Evolutionary conservation across 352 stramenopile species (phyloP), one percentile per base, ranked within the genome.

Genomic region (Aphanomyces stellatus): DNA sequence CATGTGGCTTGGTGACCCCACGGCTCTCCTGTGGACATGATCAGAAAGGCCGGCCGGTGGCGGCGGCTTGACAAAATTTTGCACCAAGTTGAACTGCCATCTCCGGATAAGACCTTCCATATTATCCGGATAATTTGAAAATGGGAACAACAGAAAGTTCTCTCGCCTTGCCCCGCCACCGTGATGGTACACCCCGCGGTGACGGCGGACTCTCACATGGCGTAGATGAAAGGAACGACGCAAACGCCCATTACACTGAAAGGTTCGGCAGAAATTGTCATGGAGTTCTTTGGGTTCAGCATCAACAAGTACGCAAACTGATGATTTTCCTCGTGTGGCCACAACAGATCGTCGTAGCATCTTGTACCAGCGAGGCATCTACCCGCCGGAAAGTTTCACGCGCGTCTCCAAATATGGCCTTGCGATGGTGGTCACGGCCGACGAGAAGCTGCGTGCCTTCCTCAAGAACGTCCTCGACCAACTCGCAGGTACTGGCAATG

Each of bases 281-380:
- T 95, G 0, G 96, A 99, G 79, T 99, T 99, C 76, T 99, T 99
- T 85, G 97, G 96, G 62, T 99, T 97, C 71, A 93, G 91, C 62
- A 99, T 99, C 78, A 99, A 99, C 85, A 96, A 81, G 88, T 95
- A 74, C 35, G 57, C 27, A 55, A n/a, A n/a, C 19, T n/a, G 13
- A 31, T 53, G 57, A 53, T 34, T 43, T 25, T 62, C 7, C 10
- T 28, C 60, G 3, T 24, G n/a, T n/a, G n/a, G n/a, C n/a, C n/a
- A n/a, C n/a, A n/a, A n/a, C n/a, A n/a, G 10, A 51, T 4, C n/a
- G n/a, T 28, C 19, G 6, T 67, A 97, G 89, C 51, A 98, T 98
- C 71, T 72, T 98, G 46, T 97, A 97, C 71, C 90, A 97, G 71
- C 81, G 93, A 71, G 97, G 96, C n/a, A 98, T 99, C 56, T 99